Percentiles rank a stretch among this genome's conserved stretches.
Conservation (phyloP, 345 rosid genomes). For the Rhodomyrtus tomentosa region DNA sequence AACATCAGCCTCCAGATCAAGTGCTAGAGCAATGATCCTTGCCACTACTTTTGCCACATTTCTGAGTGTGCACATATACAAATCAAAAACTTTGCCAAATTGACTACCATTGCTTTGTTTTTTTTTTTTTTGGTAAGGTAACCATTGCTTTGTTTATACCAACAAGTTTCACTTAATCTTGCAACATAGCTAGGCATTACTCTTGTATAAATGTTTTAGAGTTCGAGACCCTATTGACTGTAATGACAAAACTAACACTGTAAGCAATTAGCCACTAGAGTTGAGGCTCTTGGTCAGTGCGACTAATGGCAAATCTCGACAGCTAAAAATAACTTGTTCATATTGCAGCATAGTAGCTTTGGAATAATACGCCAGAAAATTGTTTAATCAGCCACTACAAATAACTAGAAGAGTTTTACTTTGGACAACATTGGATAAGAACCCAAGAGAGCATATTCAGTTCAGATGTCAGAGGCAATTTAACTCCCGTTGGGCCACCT, state of each 20-base stretch:
- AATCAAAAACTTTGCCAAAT: neutral
- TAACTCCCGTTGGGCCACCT: neutral
- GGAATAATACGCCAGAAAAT: neutral
- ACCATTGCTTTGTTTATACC: neutral
- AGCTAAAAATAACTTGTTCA: neutral
- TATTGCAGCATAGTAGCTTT: neutral
- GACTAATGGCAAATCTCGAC: neutral
- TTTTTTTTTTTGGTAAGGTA: no score
- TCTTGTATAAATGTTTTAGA: neutral
- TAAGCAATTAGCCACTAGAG: neutral
- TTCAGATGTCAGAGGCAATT: neutral
- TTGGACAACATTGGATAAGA: neutral
- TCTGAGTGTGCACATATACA: slow-evolving; percentile 10
- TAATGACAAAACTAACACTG: neutral
- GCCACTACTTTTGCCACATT: slow-evolving; percentile 46
- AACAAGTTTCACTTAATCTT: neutral
- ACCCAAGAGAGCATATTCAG: neutral
- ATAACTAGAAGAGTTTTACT: neutral
- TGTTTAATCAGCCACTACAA: neutral
- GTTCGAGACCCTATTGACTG: neutral
- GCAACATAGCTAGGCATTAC: neutral
- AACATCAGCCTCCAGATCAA: slow-evolving; percentile 51
- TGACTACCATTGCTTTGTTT: neutral
- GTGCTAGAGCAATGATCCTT: slow-evolving; percentile 64
- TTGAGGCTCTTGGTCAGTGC: neutral